Base-by-base conservation (phyloP, 257 asterid species). In the Nicotiana paniculata region DNA sequence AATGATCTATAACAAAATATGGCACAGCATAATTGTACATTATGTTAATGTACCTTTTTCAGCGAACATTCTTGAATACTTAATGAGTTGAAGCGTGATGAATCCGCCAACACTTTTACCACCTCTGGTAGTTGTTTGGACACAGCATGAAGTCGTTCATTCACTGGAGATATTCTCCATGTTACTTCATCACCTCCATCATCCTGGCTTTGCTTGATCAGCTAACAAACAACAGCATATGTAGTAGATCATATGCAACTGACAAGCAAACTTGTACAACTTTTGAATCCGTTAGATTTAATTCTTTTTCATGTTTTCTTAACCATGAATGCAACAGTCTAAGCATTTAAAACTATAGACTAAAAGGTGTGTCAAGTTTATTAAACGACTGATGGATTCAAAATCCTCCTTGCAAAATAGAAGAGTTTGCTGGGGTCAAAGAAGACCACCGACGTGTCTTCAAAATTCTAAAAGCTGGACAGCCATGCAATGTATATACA, bases 151-250 rank as follows among this genome's bases (percentile, higher is more conserved):
- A 96, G 93, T 82, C 92, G 92, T 85, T 96, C 97, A 70, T 96
- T 93, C 82, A 96, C 92, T 28, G 99, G 98, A 86, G 99, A 94
- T 84, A 94, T 88, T 88, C 85, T 93, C 99, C 99, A 96, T 61
- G 98, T 90, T 84, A 96, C 92, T 83, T 96, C 98, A 82, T 96
- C 96, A 58, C 86, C 90, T 67, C 87, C 87, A 82, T 94, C 98
- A 90, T 96, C 97, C 89, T 96, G 99, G 88, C 97, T 96, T 88
- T 91, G 95, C 89, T 94, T 91, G 84, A 96, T 94, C 87, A 96
- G 85, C 99, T 96, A 85, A 43, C 77, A 81, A 61, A 81, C 30
- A 57, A 62, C 53, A 81, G 72, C 33, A 84, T 58, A 39, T 62
- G 9, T 66, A 75, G 43, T 54, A 83, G 51, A 68, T 81, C 79